Percentiles rank a stretch among this genome's conserved stretches.
These are phyloP conservation scores for Peronospora destructor DNA, from an alignment of 352 stramenopile genomes.

Conservation along the genomic window DNA sequence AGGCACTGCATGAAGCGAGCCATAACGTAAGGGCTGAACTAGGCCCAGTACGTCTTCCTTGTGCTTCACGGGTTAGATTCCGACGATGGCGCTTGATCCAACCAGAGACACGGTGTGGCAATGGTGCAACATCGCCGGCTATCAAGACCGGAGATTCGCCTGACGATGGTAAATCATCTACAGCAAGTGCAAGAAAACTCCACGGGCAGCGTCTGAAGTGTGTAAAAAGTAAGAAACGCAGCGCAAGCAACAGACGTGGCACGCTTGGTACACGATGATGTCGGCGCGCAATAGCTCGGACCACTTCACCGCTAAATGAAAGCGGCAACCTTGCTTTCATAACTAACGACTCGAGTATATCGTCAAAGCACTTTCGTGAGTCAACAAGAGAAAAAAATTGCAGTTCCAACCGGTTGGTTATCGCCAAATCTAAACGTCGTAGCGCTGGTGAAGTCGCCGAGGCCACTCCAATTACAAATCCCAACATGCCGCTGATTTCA, in stretches of 20 bases:
- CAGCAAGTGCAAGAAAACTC: conserved; percentile 50
- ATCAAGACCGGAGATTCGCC: conserved; percentile 17
- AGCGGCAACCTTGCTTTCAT: conserved; percentile 60
- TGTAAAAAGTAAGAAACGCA: conserved; percentile 54
- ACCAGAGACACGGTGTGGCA: conserved; percentile 21
- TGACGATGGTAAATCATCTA: conserved; percentile 10
- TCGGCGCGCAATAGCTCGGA: conserved; percentile 40
- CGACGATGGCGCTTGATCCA: conserved; percentile 21
- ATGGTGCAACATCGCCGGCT: conserved; percentile 10
- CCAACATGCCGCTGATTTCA: conserved; percentile 23
- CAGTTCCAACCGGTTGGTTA: conserved; percentile 51
- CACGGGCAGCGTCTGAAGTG: conserved; percentile 52
- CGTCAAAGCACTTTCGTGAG: conserved; percentile 65
- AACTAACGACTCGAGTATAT: conserved; percentile 66
- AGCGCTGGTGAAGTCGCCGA: conserved; percentile 59
- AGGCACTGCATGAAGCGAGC: conserved; percentile 32
- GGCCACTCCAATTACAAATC: conserved; percentile 63
- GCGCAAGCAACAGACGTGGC: conserved; percentile 45
- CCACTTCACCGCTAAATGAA: conserved; percentile 36
- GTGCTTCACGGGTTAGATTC: conserved; percentile 10
- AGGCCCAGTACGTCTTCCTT: neutral
- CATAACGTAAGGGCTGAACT: conserved; percentile 14
- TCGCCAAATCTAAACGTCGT: conserved; percentile 48
- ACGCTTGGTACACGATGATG: conserved; percentile 64
- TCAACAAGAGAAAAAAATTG: conserved; percentile 77